Conservation (phyloP, 1,284 basidiomycete species). For the Mycosarcoma maydis region DNA sequence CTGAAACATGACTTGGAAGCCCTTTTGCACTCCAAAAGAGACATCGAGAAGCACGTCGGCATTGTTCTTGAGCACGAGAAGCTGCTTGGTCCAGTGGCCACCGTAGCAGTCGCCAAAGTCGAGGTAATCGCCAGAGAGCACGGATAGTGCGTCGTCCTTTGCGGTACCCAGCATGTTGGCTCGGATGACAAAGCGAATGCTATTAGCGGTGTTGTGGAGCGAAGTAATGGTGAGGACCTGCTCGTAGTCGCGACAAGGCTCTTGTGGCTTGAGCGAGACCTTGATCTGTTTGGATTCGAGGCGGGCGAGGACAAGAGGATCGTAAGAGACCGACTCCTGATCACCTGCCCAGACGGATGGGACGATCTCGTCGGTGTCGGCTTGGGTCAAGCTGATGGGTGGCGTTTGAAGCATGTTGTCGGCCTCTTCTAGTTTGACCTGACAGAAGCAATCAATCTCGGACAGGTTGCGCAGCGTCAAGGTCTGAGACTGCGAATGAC, state of each 20-base stretch:
- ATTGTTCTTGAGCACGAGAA: slow-evolving; percentile 69
- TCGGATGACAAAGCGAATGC: slow-evolving; percentile 56
- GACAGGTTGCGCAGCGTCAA: slow-evolving; percentile 53
- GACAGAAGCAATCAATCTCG: slow-evolving; percentile 63
- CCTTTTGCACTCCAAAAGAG: slow-evolving; percentile 68
- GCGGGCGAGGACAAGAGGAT: slow-evolving; percentile 25
- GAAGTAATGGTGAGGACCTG: slow-evolving; percentile 62
- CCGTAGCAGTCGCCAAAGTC: slow-evolving; percentile 70
- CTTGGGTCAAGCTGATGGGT: slow-evolving; percentile 39
- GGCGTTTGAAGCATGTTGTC: slow-evolving; percentile 56
- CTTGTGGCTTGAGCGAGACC: slow-evolving; percentile 46
- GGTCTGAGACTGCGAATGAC: slow-evolving; percentile 45
- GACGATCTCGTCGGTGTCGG: slow-evolving; percentile 26
- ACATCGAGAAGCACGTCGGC: slow-evolving; percentile 69
- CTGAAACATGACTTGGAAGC: slow-evolving; percentile 69
- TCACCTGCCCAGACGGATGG: slow-evolving; percentile 48
- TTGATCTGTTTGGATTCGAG: slow-evolving; percentile 38
- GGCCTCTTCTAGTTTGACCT: slow-evolving; percentile 58
- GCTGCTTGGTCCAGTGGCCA: slow-evolving; percentile 69
- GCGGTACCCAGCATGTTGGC: slow-evolving; percentile 65
- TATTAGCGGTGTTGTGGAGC: slow-evolving; percentile 57
- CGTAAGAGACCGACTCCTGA: slow-evolving; percentile 28
- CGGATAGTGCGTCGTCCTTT: slow-evolving; percentile 68
- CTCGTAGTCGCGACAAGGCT: slow-evolving; percentile 61
- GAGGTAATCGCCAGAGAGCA: slow-evolving; percentile 68